Percentiles rank a stretch among this genome's conserved stretches.
Evolutionary conservation across 108 stramenopile genomes (phyloP).

Genomic region (Skeletonema costatum): DNA sequence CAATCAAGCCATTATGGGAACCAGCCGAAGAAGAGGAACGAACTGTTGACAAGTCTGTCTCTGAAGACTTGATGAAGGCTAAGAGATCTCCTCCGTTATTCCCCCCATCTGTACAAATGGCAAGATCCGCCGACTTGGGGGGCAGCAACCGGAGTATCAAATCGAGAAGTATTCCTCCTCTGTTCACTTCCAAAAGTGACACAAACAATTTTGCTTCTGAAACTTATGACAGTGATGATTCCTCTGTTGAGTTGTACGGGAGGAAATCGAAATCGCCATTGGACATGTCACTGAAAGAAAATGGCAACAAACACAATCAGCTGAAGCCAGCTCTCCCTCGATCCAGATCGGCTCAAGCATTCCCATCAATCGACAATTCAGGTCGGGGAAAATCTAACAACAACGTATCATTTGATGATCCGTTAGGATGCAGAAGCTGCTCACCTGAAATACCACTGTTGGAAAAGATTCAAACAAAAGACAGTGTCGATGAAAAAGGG

Average conservation of each 20-base stretch:
- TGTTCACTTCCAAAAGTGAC: not conserved
- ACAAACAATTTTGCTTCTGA: not conserved
- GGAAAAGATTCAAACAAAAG: not conserved
- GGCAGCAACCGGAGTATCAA: not conserved
- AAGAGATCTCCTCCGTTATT: not conserved
- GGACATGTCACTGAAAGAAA: not conserved
- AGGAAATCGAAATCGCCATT: conserved; percentile 13
- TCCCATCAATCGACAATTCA: not conserved
- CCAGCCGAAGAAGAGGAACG: not conserved
- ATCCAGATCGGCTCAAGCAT: not conserved
- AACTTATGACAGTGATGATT: conserved; percentile 40
- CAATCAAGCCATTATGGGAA: not conserved
- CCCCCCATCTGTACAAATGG: not conserved
- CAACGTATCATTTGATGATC: not conserved
- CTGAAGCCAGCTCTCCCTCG: not conserved
- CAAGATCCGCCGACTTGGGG: not conserved
- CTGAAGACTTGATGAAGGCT: not conserved
- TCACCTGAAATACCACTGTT: not conserved
- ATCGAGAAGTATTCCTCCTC: not conserved
- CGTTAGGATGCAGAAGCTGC: not conserved
- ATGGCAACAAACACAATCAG: not conserved
- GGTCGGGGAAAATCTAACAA: not conserved
- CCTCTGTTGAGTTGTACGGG: conserved; percentile 33
- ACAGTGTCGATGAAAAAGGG: not conserved
- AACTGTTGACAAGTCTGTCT: not conserved